Base-by-base conservation (phyloP, 2,329 filamentous ascomycete species). In the Zymoseptoria passerinii region DNA sequence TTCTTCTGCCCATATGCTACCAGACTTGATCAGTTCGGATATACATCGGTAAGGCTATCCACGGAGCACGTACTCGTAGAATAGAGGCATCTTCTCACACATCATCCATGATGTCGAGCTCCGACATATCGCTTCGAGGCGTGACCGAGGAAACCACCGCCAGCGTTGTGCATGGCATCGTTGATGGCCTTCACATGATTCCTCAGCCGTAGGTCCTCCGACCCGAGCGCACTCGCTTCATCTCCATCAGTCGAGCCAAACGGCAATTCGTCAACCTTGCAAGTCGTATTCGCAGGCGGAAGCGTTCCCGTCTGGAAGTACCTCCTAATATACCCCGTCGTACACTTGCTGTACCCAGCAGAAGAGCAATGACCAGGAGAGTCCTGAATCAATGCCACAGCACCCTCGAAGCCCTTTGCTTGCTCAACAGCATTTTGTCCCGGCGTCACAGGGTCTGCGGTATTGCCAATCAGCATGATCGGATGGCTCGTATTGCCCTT, bases 391-490 rank as follows among this genome's bases (percentile, higher is more conserved):
- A 72, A 56, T 2, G 68, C 66, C 19, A 65, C 68, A 7, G 67
- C 68, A 9, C 68, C 70, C 8, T 63, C 59, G 51, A 68, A 72
- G 1, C 68, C 63, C 18, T 54, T 63, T 4, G 70, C 67, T 74
- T 76, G 76, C 48, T 71, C 66, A 23, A 62, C 66, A 7, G 70
- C 69, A 50, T 67, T 68, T 18, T 57, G 58, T 10, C 69, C 58
- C 0, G 72, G 71, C 4, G 72, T 73, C 6, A 72, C 71, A 3
- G 72, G 71, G 58, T 74, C 72, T 2, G 63, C 60, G 2, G 66
- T 71, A 53, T 71, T 72, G 16, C 69, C 67, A 23, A 72, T 66
- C 54, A 68, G 61, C 20, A 73, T 56, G 1, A 72, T 57, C 3
- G 70, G 69, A 49, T 68, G 65, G 10, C 62, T 61, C 4, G 69